Conservation (phyloP, 177 flowering plant genomes). For the Vitis hybrid region DNA sequence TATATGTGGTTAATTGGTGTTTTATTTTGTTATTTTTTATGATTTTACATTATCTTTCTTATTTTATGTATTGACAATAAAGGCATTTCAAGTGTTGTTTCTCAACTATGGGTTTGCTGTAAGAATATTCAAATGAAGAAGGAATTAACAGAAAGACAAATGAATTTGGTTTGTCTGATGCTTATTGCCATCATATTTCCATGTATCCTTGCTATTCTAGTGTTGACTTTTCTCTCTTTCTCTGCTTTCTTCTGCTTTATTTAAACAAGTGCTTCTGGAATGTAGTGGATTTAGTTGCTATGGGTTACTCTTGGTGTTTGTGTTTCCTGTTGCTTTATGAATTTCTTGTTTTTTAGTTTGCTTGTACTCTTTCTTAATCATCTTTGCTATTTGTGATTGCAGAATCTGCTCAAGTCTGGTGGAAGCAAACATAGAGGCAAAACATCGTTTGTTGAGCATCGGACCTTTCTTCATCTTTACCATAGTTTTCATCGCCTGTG, state of each 20-base stretch:
- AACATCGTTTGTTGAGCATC: slow-evolving; percentile 95
- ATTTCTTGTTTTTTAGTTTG: not conserved
- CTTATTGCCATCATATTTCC: not conserved
- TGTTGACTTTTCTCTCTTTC: not conserved
- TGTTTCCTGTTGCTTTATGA: not conserved
- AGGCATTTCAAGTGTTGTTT: too few relatives aligned
- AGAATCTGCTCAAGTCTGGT: slow-evolving; percentile 58
- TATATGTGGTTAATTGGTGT: not conserved
- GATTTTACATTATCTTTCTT: not conserved
- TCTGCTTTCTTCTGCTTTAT: not conserved
- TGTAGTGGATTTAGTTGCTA: not conserved
- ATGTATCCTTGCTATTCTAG: not conserved
- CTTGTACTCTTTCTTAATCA: not conserved
- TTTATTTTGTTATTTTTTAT: not conserved
- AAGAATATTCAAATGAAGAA: too few relatives aligned
- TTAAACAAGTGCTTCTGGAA: not conserved
- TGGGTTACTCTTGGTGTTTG: not conserved
- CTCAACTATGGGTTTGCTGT: too few relatives aligned
- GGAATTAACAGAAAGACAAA: not conserved
- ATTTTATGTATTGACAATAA: not conserved
- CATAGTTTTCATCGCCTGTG: slow-evolving; percentile 97
- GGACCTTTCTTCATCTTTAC: slow-evolving; percentile 93
- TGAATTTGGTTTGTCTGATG: not conserved
- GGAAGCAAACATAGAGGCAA: slow-evolving; percentile 71
- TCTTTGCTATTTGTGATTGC: slow-evolving; percentile 11